Base-by-base conservation (phyloP, 2,329 filamentous ascomycete species). In the Aspergillus ustus region DNA sequence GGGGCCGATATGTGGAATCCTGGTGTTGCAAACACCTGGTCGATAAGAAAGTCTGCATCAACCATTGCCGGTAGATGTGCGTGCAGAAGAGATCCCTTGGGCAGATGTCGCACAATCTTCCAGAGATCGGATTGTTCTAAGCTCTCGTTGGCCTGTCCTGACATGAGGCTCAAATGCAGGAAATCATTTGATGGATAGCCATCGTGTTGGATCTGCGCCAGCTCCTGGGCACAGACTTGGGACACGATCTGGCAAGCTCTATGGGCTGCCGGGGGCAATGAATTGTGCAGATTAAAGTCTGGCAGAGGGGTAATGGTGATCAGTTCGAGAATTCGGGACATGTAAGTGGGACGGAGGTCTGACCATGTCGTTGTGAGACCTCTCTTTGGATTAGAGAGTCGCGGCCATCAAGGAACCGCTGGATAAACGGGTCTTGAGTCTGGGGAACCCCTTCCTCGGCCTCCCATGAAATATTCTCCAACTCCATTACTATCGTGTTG, bases 41-140 rank as follows among this genome's bases (percentile, higher is more conserved):
- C 85, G 44, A 96, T 84, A 7, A 97, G 79, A 80, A 88, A 96
- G 72, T 92, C 90, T 66, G 93, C 87, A 74, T 97, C 91, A 53
- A 96, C 90, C 88, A 96, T 96, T 69, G 93, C 92, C 75, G 96
- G 91, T 73, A 96, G 81, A 76, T 98, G 93, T 48, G 92, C 92
- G 79, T 98, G 93, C 63, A 75, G 61, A 1, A 75, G 69, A 7
- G 76, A 74, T 13, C 94, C 95, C 76, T 98, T 98, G 29, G 94
- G 94, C 91, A 98, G 92, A 66, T 82, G 85, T 62, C 89, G 86
- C 17, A 97, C 85, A 69, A 97, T 95, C 66, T 87, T 84, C 92
- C 92, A 98, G 25, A 97, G 82, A 71, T 88, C 88, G 15, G 92
- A 96, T 68, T 83, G 83, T 77, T 96, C 92, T 87, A 97, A 96